These are phyloP conservation scores for Coniochaeta sp. DNA, from an alignment of 2,329 filamentous ascomycete genomes.

Conservation along the genomic window DNA sequence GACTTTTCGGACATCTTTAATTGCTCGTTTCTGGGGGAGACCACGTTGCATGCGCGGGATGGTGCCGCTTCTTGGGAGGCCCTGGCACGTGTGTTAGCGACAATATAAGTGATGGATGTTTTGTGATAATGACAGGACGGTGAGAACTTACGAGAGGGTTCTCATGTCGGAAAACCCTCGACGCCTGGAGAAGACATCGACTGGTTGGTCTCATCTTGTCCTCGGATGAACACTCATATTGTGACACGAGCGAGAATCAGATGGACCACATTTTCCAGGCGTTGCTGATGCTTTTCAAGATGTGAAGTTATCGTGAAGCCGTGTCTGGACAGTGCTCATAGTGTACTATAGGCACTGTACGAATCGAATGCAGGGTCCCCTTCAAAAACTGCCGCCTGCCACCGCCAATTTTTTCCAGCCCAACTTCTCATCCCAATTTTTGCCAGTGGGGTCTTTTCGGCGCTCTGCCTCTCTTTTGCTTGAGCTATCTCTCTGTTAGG, in stretches of 20 bases:
- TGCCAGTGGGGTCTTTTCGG: slow-evolving; percentile 10
- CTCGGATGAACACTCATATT: too few species aligned
- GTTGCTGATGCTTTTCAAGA: neutral
- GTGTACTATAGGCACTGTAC: neutral
- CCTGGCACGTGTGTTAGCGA: slow-evolving; percentile 40
- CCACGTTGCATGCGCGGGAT: slow-evolving; percentile 73
- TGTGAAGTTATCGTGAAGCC: neutral
- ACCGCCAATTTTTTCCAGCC: slow-evolving; percentile 44
- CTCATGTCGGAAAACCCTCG: slow-evolving; percentile 58
- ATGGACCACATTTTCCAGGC: too few species aligned
- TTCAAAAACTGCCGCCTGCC: slow-evolving; percentile 27
- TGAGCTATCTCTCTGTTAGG: neutral
- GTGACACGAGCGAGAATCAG: too few species aligned
- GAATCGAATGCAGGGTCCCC: slow-evolving; percentile 14
- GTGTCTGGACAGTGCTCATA: neutral
- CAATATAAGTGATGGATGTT: neutral
- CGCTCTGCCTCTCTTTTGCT: neutral
- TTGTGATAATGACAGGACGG: neutral
- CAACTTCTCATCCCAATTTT: slow-evolving; percentile 15
- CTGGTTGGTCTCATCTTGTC: slow-evolving; percentile 18
- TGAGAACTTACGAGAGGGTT: slow-evolving; percentile 74
- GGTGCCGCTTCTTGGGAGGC: slow-evolving; percentile 70
- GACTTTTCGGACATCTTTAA: slow-evolving; percentile 81
- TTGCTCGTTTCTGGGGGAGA: slow-evolving; percentile 71
- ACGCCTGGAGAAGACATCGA: slow-evolving; percentile 40